phyloP scores from a whole-genome alignment of 495 filamentous ascomycete genomes.

The Aspergillus sclerotioniger region DNA sequence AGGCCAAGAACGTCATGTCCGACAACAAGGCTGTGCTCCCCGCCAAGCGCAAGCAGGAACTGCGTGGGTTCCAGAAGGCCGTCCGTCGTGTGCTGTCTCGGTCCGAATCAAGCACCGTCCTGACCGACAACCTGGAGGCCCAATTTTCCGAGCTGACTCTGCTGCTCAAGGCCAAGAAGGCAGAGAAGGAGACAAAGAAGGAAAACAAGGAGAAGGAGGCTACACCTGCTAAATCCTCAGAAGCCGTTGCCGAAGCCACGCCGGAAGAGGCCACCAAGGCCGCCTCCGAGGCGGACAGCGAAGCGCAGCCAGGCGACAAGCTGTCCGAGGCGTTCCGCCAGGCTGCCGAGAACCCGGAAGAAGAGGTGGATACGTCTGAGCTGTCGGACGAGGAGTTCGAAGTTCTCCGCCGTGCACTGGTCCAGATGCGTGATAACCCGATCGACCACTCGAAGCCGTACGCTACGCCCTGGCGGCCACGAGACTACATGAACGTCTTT shows the following conservation, averaged over 20 bases:
- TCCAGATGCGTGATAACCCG: conserved; percentile 66
- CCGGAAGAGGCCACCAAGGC: conserved; percentile 5
- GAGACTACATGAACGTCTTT: conserved; percentile 84
- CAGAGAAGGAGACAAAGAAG: conserved; percentile 23
- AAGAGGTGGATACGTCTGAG: conserved; percentile 39
- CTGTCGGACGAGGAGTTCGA: conserved; percentile 42
- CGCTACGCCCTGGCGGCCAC: conserved; percentile 84
- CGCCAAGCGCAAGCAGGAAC: conserved; percentile 61
- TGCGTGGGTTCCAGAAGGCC: conserved; percentile 56
- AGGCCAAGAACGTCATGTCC: conserved; percentile 55
- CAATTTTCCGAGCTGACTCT: conserved; percentile 49
- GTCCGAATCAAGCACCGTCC: conserved; percentile 39
- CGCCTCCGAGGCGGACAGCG: conserved; percentile 1
- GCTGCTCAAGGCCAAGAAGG: conserved; percentile 41
- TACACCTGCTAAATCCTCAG: too few species aligned
- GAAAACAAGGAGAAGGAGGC: conserved; percentile 23
- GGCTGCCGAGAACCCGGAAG: conserved; percentile 36
- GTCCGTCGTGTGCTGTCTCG: conserved; percentile 54
- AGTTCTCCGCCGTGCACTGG: conserved; percentile 48
- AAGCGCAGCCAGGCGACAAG: conserved; percentile 29
- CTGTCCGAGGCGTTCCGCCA: conserved; percentile 44
- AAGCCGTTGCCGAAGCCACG: conserved; percentile 1
- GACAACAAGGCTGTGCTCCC: conserved; percentile 46
- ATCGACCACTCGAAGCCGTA: conserved; percentile 79
- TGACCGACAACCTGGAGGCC: conserved; percentile 49